Evolutionary conservation across 1,284 basidiomycete species (phyloP).

Genomic region (Thelephora terrestris): DNA sequence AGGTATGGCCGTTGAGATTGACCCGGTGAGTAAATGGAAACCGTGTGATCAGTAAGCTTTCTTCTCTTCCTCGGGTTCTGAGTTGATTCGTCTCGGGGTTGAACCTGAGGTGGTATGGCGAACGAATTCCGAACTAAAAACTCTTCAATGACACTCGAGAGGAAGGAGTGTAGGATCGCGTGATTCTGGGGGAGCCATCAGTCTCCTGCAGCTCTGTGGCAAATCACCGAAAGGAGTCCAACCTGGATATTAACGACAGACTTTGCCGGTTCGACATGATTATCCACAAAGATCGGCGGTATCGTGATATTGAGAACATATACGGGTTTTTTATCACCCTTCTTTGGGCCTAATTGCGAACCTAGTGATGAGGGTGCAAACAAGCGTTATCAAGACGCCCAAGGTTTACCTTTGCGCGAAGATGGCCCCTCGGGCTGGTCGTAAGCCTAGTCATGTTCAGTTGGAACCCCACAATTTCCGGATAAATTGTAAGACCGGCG

Average conservation of each 20-base stretch:
- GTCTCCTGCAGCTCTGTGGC: background rate
- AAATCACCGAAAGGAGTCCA: constrained; percentile 12
- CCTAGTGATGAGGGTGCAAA: constrained; percentile 23
- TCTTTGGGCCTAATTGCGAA: constrained; percentile 58
- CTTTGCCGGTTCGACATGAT: constrained; percentile 72
- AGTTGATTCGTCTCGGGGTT: constrained; percentile 10
- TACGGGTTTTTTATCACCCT: constrained; percentile 65
- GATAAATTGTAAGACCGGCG: constrained; percentile 10
- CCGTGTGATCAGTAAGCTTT: constrained; percentile 4
- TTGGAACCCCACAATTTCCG: constrained; percentile 3
- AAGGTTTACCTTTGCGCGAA: constrained; percentile 2
- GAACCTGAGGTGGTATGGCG: constrained; percentile 11
- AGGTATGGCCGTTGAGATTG: background rate
- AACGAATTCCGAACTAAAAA: constrained; percentile 66
- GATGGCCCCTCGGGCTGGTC: constrained; percentile 45
- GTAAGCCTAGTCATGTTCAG: constrained; percentile 36
- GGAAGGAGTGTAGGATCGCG: constrained; percentile 38
- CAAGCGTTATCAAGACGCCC: constrained; percentile 5
- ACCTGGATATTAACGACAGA: constrained; percentile 59
- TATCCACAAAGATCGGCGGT: constrained; percentile 59
- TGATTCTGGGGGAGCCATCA: constrained; percentile 34
- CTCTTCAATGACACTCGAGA: constrained; percentile 47
- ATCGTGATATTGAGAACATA: constrained; percentile 73
- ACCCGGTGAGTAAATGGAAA: background rate
- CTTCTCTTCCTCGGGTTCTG: constrained; percentile 14